These are phyloP conservation scores for Scenedesmus sp. DNA, from an alignment of 163 green algal genomes.

Conservation along the genomic window DNA sequence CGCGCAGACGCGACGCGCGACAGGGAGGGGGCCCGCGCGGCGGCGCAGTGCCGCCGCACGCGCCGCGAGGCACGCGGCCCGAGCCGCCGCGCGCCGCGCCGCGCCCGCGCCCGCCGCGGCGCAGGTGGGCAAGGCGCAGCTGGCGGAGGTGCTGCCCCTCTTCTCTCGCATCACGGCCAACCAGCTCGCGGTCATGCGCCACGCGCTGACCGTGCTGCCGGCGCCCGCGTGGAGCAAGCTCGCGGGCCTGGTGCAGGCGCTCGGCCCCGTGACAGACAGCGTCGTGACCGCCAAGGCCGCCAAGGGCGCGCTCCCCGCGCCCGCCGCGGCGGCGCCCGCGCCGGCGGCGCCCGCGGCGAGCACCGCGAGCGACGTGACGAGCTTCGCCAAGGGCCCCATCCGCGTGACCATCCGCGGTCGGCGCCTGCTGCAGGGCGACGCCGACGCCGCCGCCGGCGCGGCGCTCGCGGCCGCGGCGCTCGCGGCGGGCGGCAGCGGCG, in stretches of 20 bases:
- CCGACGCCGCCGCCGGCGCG: slow-evolving; percentile 8
- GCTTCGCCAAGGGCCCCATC: no score
- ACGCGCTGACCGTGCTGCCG: slow-evolving; percentile 21
- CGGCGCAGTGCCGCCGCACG: no score
- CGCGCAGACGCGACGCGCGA: no score
- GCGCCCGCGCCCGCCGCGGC: no score
- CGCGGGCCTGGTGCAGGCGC: neutral
- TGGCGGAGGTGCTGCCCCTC: slow-evolving; percentile 4
- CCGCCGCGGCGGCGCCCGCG: no score
- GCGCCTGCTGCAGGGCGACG: neutral
- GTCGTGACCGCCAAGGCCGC: neutral
- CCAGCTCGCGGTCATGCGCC: slow-evolving; percentile 18
- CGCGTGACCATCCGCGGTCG: slow-evolving; percentile 5
- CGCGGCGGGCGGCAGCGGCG: no score
- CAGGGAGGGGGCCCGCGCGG: no score
- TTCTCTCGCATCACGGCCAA: slow-evolving; percentile 23
- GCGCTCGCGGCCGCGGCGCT: neutral
- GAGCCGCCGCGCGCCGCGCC: no score
- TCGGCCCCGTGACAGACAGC: slow-evolving; percentile 29
- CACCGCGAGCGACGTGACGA: neutral
- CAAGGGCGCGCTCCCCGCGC: neutral
- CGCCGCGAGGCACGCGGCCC: no score
- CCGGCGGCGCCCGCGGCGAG: neutral
- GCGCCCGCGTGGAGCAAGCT: neutral
- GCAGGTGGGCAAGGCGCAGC: slow-evolving; percentile 23